These are phyloP conservation scores for Fragaria iinumae DNA, from an alignment of 306 rosid species.

Conservation along the genomic window DNA sequence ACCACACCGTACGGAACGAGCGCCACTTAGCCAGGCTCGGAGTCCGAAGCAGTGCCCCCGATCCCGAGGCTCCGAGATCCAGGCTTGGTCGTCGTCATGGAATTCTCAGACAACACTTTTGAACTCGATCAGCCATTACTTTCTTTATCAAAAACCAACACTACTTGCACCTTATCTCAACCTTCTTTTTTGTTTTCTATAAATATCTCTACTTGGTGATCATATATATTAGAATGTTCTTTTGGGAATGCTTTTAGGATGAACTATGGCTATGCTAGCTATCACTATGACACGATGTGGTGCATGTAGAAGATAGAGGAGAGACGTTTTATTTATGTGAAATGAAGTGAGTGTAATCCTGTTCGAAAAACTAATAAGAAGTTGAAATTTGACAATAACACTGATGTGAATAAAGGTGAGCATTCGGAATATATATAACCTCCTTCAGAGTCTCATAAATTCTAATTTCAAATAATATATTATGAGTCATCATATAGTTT, in stretches of 20 bases:
- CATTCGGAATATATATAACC: no score
- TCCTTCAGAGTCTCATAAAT: no score
- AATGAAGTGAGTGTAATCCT: no score
- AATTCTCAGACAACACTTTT: constrained; percentile 28
- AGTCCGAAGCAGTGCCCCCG: constrained; percentile 7
- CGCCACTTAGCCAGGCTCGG: constrained; percentile 17
- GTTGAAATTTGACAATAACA: no score
- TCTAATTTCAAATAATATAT: no score
- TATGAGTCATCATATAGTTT: no score
- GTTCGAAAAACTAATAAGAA: no score
- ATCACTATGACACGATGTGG: neutral
- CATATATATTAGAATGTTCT: neutral
- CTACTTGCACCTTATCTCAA: neutral
- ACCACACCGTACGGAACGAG: constrained; percentile 13
- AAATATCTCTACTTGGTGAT: neutral
- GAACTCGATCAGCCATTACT: neutral
- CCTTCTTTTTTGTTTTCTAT: neutral
- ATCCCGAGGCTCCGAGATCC: constrained; percentile 29
- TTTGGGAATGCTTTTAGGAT: neutral
- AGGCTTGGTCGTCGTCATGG: constrained; percentile 30
- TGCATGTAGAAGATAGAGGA: neutral
- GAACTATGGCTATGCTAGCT: neutral
- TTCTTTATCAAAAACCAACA: neutral
- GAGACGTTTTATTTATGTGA: neutral
- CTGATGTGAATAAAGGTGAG: no score